Base-by-base conservation (phyloP, 129 eudicot genomes). In the Apium graveolens region DNA sequence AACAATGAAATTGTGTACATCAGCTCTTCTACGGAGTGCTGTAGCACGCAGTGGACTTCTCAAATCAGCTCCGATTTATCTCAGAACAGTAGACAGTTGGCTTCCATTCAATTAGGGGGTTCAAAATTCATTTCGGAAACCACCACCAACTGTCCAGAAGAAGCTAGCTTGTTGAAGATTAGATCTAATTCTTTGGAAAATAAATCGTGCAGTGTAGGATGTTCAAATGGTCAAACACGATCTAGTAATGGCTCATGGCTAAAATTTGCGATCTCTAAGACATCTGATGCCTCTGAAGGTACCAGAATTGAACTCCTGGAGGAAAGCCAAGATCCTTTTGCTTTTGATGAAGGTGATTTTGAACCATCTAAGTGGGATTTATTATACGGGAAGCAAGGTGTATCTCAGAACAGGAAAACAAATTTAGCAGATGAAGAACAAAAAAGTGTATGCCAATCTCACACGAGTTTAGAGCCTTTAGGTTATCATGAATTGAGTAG, bases 271-370 rank as follows among this genome's bases (percentile, higher is more conserved):
- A 24, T 66, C 78, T 78, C 81, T 29, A 85, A 87, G 66, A 87
- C 76, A 43, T 18, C 78, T 43, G 82, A 82, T 60, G 77, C 35
- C 45, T 39, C 76, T 72, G 84, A 77, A 79, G 84, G 35, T 43
- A 49, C 75, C 27, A 65, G 77, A 37, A 68, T 77, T 66, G 78
- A 76, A 78, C 41, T 49, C 78, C 53, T 69, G 39, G 96, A 88
- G 31, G 92, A 83, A 77, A 90, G 88, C 81, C 87, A 84, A 70
- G 98, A 95, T 80, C 98, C 98, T 39, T 95, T 95, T 84, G 97
- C 93, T 5, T 95, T 95, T 87, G 88, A 87, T 51, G 97, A 88
- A 72, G 97, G 80, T 76, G 92, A 87, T 63, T 78, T 75, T 72
- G 91, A 83, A 80, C 92, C 86, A 31, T 88, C 98, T 1, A 88